Percentiles rank a stretch among this genome's conserved stretches.
Conservation (phyloP, 805 yeast species). For the Blastobotrys robertii region DNA sequence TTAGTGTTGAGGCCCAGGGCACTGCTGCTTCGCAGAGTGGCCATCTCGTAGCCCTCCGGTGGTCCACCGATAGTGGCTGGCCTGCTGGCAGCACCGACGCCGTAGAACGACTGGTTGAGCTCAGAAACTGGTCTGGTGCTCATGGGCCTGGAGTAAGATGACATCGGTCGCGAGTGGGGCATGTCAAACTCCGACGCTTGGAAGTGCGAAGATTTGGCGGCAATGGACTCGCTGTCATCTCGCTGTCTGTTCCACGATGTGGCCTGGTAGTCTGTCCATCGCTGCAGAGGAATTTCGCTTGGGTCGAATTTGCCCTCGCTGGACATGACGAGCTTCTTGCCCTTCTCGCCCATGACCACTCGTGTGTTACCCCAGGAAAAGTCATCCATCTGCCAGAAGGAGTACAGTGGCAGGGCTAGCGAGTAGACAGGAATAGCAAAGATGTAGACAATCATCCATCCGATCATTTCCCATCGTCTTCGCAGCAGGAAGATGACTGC, state of each 20-base stretch:
- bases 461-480: constrained; percentile 36
- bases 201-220: constrained; percentile 1
- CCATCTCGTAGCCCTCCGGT: constrained; percentile 13
- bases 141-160: neutral
- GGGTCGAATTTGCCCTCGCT: constrained; percentile 48
- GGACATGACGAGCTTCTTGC: constrained; percentile 38
- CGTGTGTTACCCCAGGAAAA: constrained; percentile 62
- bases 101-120: too few relatives aligned
- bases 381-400: constrained; percentile 59
- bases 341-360: constrained; percentile 42
- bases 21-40: constrained; percentile 11
- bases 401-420: constrained; percentile 45
- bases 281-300: constrained; percentile 41
- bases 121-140: too few relatives aligned
- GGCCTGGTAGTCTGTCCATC: constrained; percentile 52
- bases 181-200: neutral
- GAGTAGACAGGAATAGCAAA: constrained; percentile 52
- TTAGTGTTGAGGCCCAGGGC: neutral
- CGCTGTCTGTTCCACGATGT: constrained; percentile 30
- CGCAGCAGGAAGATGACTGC: constrained; percentile 42
- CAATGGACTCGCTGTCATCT: constrained; percentile 5
- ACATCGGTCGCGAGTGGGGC: neutral
- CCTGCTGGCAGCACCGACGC: too few relatives aligned
- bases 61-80: too few relatives aligned
- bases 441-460: constrained; percentile 48